Evolutionary conservation across 1,139 yeast species (phyloP).

Genomic region (Geotrichum candidum): DNA sequence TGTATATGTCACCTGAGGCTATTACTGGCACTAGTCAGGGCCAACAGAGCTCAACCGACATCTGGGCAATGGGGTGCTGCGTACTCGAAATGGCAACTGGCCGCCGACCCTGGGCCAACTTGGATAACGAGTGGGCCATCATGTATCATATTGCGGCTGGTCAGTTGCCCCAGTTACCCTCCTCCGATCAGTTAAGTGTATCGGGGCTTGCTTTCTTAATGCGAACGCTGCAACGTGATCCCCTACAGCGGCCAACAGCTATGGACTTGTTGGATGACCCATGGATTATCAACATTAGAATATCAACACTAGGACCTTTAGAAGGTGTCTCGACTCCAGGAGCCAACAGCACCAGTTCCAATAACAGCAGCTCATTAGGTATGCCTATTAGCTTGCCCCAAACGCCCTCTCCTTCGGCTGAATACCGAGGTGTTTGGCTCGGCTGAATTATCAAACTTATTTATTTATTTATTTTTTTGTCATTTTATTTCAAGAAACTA

Average conservation of each 20-base stretch:
- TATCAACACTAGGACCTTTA: conserved; percentile 13
- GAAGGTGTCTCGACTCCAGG: not conserved
- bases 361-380: not conserved
- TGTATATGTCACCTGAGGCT: conserved; percentile 98
- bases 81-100: conserved; percentile 86
- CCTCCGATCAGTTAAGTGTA: conserved; percentile 67
- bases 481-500: not conserved
- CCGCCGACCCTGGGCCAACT: conserved; percentile 54
- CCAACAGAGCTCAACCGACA: conserved; percentile 59
- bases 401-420: not conserved
- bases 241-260: conserved; percentile 73
- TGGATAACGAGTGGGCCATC: conserved; percentile 96
- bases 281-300: conserved; percentile 46
- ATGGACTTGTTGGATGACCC: conserved; percentile 82
- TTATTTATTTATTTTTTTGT: not conserved
- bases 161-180: conserved; percentile 80
- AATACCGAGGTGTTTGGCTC: not conserved
- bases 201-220: conserved; percentile 67
- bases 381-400: not conserved
- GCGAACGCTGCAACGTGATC: conserved; percentile 78
- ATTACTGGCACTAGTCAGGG: conserved; percentile 71
- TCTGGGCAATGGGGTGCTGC: conserved; percentile 84
- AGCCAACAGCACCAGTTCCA: not conserved
- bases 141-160: conserved; percentile 98
- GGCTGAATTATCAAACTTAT: not conserved